Evolutionary conservation across 75 land plant species (phyloP).

Genomic region (Pinus taeda): DNA sequence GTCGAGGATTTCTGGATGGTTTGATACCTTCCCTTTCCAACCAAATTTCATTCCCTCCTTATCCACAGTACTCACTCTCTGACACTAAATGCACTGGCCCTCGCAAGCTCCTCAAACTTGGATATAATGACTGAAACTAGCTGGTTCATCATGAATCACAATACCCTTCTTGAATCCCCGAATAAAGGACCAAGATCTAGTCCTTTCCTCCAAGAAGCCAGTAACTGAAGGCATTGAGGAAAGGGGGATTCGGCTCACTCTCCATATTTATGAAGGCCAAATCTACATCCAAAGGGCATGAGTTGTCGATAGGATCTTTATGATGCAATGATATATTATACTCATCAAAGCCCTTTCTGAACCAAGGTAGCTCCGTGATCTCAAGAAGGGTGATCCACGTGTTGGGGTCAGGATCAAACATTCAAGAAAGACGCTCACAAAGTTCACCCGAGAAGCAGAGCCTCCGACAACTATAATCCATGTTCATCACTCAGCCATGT

Average conservation of each 20-base stretch:
- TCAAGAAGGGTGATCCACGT: conserved; percentile 43
- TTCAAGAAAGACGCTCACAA: conserved; percentile 31
- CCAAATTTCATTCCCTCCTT: conserved; percentile 20
- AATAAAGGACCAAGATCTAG: conserved; percentile 32
- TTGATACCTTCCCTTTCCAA: conserved; percentile 8
- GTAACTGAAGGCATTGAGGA: conserved; percentile 35
- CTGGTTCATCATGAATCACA: conserved; percentile 23
- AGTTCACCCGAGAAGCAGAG: conserved; percentile 61
- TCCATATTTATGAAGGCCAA: background rate
- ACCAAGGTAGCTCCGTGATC: conserved; percentile 48
- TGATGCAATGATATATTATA: too few species aligned
- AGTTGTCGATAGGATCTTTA: too few species aligned
- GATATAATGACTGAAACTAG: conserved; percentile 29
- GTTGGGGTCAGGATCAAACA: conserved; percentile 57
- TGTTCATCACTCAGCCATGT: conserved; percentile 52
- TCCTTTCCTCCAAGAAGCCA: conserved; percentile 24
- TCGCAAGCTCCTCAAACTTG: conserved; percentile 28
- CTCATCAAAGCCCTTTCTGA: conserved; percentile 1
- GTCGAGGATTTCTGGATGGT: too few species aligned
- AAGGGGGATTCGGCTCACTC: conserved; percentile 12
- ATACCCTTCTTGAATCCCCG: background rate
- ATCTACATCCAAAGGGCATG: background rate
- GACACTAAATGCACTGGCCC: conserved; percentile 19
- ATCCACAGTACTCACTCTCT: conserved; percentile 25
- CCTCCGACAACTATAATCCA: conserved; percentile 49